Evolutionary conservation across 129 eudicot species (phyloP).

Genomic region (Silybum marianum): DNA sequence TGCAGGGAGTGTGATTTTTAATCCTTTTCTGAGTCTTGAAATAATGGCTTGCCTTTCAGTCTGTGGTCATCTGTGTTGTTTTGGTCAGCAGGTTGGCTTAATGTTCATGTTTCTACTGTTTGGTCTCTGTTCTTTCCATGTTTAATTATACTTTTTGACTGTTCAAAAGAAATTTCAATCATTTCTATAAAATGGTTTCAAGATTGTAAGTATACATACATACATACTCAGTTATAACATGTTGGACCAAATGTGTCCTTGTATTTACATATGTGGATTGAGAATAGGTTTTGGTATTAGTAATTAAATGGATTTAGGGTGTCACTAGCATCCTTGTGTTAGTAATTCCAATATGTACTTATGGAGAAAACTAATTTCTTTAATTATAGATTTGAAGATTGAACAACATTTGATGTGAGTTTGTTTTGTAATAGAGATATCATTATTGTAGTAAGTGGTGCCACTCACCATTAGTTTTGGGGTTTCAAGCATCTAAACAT

Average conservation of each 20-base stretch:
- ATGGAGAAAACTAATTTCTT: not conserved
- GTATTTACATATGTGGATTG: constrained; percentile 13
- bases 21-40: not conserved
- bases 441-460: not conserved
- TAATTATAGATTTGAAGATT: not conserved
- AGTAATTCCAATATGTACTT: not conserved
- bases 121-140: constrained; percentile 19
- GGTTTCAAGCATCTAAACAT: not conserved
- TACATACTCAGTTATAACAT: not conserved
- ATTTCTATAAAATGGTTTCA: not conserved
- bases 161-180: not conserved
- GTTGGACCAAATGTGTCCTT: not conserved
- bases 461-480: not conserved
- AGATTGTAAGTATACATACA: not conserved
- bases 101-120: constrained; percentile 6
- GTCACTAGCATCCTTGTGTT: not conserved
- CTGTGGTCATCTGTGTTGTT: constrained; percentile 21
- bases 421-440: not conserved
- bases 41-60: not conserved
- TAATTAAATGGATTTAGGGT: not conserved
- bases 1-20: constrained; percentile 2
- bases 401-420: not conserved
- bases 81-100: constrained; percentile 6
- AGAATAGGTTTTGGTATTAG: not conserved
- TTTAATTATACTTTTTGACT: constrained; percentile 19